These are phyloP conservation scores for Ophiostoma novo-ulmi DNA, from an alignment of 2,329 filamentous ascomycete species.

Conservation along the genomic window DNA sequence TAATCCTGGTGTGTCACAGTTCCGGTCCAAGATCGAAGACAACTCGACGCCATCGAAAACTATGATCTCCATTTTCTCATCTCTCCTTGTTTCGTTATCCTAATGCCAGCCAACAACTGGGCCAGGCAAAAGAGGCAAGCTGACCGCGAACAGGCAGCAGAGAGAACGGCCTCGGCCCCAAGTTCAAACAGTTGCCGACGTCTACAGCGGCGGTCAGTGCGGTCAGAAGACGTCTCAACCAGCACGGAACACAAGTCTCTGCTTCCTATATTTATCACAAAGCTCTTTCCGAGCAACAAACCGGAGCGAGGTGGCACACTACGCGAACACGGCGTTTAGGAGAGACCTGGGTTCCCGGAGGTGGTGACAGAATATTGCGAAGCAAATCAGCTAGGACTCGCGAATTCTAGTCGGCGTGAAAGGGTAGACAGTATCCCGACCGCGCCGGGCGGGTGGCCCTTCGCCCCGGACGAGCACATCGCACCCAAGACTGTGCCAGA, in stretches of 20 bases:
- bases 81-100: neutral
- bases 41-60: neutral
- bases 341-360: neutral
- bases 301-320: conserved; percentile 48
- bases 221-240: neutral
- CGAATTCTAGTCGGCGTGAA: neutral
- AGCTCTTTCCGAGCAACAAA: conserved; percentile 45
- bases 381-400: neutral
- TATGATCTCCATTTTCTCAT: neutral
- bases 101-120: conserved; percentile 4
- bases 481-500: neutral
- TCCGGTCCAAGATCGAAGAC: neutral
- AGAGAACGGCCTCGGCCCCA: neutral
- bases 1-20: neutral
- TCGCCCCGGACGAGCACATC: neutral
- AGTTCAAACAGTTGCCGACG: neutral
- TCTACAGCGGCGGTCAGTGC: neutral
- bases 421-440: neutral
- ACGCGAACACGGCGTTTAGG: conserved; percentile 31
- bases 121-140: conserved; percentile 2
- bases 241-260: conserved; percentile 8
- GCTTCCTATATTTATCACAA: conserved; percentile 36
- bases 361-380: neutral
- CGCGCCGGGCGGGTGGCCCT: neutral
- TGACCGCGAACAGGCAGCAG: neutral